Conservation (phyloP, 352 stramenopile species). For the Phytophthora colocasiae region DNA sequence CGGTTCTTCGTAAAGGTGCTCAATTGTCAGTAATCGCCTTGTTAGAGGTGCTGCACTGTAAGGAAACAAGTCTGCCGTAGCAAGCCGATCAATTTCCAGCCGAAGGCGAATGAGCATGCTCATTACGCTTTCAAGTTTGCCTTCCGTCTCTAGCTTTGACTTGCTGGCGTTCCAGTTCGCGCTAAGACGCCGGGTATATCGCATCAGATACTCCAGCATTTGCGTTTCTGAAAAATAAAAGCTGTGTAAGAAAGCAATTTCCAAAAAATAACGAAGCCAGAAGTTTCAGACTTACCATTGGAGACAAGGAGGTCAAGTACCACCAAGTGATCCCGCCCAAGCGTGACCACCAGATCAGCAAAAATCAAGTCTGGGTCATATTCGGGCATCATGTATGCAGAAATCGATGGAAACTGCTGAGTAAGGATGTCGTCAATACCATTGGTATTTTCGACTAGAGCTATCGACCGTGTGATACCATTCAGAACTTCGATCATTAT, state of each 20-base stretch:
- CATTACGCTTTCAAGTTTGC: slow-evolving; percentile 49
- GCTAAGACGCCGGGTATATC: slow-evolving; percentile 53
- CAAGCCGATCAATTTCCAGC: slow-evolving; percentile 66
- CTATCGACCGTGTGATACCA: slow-evolving; percentile 41
- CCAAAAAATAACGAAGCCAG: not conserved
- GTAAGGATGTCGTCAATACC: not conserved
- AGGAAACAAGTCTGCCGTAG: slow-evolving; percentile 52
- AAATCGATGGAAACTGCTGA: slow-evolving; percentile 5
- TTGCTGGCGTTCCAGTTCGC: slow-evolving; percentile 40
- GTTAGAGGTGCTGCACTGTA: slow-evolving; percentile 57
- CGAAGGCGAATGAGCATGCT: slow-evolving; percentile 66
- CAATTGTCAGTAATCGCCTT: slow-evolving; percentile 55
- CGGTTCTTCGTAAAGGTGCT: slow-evolving; percentile 57
- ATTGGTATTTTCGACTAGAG: not conserved
- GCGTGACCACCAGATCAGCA: slow-evolving; percentile 47
- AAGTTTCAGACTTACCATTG: slow-evolving; percentile 47
- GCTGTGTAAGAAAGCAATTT: not conserved
- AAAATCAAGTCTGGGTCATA: slow-evolving; percentile 70
- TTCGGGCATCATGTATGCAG: slow-evolving; percentile 32
- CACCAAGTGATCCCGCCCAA: slow-evolving; percentile 69
- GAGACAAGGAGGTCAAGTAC: slow-evolving; percentile 76
- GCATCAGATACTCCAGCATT: slow-evolving; percentile 71
- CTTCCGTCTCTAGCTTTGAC: slow-evolving; percentile 23
- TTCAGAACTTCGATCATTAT: slow-evolving; percentile 71
- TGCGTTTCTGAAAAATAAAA: slow-evolving; percentile 53